Percentiles rank a stretch among this genome's conserved stretches.
Conservation (phyloP, 2,329 filamentous ascomycete species). For the Monilinia fructicola region DNA sequence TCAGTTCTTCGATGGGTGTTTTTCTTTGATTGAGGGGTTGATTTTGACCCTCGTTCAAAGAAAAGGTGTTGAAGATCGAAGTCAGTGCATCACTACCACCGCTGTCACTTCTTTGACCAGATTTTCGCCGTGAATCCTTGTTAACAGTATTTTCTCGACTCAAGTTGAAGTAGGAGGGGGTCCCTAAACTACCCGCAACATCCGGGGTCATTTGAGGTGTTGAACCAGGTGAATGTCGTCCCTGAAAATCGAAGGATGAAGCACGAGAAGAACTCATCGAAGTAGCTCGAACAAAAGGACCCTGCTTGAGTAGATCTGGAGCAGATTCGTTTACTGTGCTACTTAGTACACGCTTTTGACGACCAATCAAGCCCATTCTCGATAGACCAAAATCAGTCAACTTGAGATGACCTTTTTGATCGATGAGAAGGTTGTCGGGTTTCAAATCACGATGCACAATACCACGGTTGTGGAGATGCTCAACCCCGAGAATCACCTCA, state of each 20-base stretch:
- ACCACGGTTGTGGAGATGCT: conserved; percentile 89
- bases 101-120: conserved; percentile 80
- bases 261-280: conserved; percentile 90
- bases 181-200: conserved; percentile 62
- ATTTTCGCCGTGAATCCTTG: conserved; percentile 67
- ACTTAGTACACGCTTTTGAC: conserved; percentile 90
- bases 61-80: conserved; percentile 79
- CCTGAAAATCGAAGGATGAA: conserved; percentile 85
- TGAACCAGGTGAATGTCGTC: conserved; percentile 73
- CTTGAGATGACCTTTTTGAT: conserved; percentile 94
- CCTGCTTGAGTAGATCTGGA: conserved; percentile 88
- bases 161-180: conserved; percentile 92
- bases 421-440: conserved; percentile 94
- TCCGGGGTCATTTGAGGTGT: conserved; percentile 88
- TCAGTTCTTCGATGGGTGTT: conserved; percentile 72
- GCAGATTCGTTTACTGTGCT: conserved; percentile 75
- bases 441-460: conserved; percentile 98
- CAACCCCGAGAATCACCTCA: conserved; percentile 93
- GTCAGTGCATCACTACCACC: conserved; percentile 83
- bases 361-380: conserved; percentile 92
- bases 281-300: conserved; percentile 80
- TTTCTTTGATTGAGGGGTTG: conserved; percentile 46
- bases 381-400: conserved; percentile 97
- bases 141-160: conserved; percentile 56
- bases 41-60: conserved; percentile 61